A percentile compares a stretch with the other conserved stretches of the same genome.
Evolutionary conservation across 2,329 filamentous ascomycete species (phyloP).

Genomic region (Fusarium sp.): DNA sequence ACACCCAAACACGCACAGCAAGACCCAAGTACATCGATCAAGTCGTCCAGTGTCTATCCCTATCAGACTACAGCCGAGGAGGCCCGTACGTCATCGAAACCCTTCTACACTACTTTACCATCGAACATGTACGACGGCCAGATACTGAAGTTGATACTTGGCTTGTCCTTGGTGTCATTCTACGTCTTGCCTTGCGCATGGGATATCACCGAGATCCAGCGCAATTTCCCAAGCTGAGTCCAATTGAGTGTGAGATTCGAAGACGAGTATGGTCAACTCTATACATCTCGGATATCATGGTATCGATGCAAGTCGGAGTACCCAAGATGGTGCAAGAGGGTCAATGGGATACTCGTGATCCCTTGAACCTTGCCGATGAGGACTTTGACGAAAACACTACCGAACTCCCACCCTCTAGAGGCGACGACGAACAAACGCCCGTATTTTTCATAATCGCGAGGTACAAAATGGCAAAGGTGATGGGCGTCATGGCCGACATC

Average conservation of each 20-base stretch:
- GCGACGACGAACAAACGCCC: neutral
- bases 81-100: constrained; percentile 10
- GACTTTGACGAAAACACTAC: neutral
- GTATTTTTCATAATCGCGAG: neutral
- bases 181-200: constrained; percentile 10
- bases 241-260: constrained; percentile 8
- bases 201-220: constrained; percentile 16
- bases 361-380: neutral
- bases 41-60: constrained; percentile 4
- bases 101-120: constrained; percentile 2
- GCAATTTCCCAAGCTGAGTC: constrained; percentile 3
- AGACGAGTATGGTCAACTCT: constrained; percentile 7
- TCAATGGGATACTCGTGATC: constrained; percentile 6
- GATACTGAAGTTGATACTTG: constrained; percentile 8
- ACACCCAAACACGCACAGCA: too few relatives aligned
- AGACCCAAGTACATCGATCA: neutral
- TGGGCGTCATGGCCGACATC: constrained; percentile 1
- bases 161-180: constrained; percentile 1
- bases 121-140: constrained; percentile 3
- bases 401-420: neutral
- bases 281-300: neutral
- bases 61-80: constrained; percentile 5
- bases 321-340: constrained; percentile 9
- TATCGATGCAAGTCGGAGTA: constrained; percentile 7
- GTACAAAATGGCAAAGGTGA: neutral